Conservation (phyloP, 176 grass and related monocot genomes). For the Aegilops longissima region DNA sequence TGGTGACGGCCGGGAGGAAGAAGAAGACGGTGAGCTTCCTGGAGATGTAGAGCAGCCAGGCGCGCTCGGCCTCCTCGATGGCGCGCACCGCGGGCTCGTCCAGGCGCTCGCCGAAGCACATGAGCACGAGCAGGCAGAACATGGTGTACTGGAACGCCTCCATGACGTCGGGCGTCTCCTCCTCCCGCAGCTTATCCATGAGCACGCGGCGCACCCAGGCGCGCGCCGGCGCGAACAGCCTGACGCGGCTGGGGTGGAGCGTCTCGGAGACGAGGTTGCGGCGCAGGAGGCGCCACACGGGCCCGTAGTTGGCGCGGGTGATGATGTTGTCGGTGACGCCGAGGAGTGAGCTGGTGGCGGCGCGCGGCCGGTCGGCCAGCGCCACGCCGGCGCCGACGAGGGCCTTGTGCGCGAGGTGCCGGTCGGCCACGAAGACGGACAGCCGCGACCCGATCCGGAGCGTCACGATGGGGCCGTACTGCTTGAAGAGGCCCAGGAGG, state of each 20-base stretch:
- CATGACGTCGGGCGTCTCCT: neutral
- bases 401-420: neutral
- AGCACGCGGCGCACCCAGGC: slow-evolving; percentile 6
- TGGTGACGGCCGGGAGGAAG: neutral
- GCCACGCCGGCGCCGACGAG: neutral
- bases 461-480: neutral
- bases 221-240: neutral
- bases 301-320: neutral
- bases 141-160: slow-evolving; percentile 54
- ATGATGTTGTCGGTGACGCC: neutral
- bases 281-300: neutral
- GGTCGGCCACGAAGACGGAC: neutral
- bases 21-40: neutral
- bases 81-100: slow-evolving; percentile 39
- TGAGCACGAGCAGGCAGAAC: slow-evolving; percentile 59
- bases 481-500: neutral
- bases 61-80: neutral
- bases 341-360: neutral
- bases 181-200: neutral
- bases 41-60: neutral
- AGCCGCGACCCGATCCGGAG: neutral
- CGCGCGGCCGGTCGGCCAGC: neutral
- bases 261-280: neutral
- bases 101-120: slow-evolving; percentile 78
- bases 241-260: neutral